phyloP scores from a whole-genome alignment of 2,329 filamentous ascomycete genomes.

The Arthrobotrys megalospora region DNA sequence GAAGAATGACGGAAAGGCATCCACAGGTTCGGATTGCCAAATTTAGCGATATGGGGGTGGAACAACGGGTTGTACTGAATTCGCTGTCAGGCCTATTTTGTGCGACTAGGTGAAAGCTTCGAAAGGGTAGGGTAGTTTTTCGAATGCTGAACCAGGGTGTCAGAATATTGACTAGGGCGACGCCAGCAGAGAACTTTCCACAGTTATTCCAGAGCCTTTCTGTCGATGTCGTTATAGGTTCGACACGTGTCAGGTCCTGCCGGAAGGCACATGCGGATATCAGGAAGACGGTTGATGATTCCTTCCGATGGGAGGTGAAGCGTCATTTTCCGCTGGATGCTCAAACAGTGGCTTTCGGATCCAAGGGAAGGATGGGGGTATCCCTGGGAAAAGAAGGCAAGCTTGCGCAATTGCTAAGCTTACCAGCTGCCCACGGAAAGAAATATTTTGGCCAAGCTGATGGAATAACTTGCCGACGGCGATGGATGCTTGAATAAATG shows the following conservation, averaged over 20 bases:
- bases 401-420: slow-evolving; percentile 26
- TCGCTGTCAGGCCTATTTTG: slow-evolving; percentile 12
- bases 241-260: slow-evolving; percentile 49
- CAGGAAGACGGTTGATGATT: slow-evolving; percentile 36
- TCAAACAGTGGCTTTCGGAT: slow-evolving; percentile 30
- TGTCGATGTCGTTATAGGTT: slow-evolving; percentile 37
- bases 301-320: slow-evolving; percentile 36
- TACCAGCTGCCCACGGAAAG: slow-evolving; percentile 22
- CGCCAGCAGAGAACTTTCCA: slow-evolving; percentile 24
- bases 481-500: slow-evolving; percentile 6
- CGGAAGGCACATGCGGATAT: slow-evolving; percentile 36
- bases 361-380: slow-evolving; percentile 28
- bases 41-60: slow-evolving; percentile 38
- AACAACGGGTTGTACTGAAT: slow-evolving; percentile 15
- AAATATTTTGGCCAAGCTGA: slow-evolving; percentile 4
- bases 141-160: slow-evolving; percentile 16
- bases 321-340: slow-evolving; percentile 20
- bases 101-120: not conserved
- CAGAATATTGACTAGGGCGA: slow-evolving; percentile 15
- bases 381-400: slow-evolving; percentile 10
- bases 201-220: slow-evolving; percentile 20
- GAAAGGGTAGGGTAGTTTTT: slow-evolving; percentile 9
- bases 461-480: slow-evolving; percentile 29
- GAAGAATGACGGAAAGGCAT: slow-evolving; percentile 11
- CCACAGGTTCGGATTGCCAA: slow-evolving; percentile 51